Evolutionary conservation across 225 moss, liverwort and hornwort genomes (phyloP), one percentile per base, ranked within the genome.

Genomic region (Bryum argenteum): DNA sequence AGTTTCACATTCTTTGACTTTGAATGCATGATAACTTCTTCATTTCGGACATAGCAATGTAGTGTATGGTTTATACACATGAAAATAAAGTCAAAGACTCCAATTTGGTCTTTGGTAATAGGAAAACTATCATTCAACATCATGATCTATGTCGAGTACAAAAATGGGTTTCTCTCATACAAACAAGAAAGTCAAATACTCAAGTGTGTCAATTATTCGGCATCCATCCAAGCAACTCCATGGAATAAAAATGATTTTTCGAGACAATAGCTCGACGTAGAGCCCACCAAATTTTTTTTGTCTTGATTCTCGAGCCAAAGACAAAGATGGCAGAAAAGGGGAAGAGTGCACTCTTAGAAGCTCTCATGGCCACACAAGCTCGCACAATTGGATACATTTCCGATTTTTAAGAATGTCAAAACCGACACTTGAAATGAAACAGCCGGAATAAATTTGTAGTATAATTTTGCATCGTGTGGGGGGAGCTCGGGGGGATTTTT

Each of bases 281-380:
- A 63, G 19, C 41, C 39, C 26, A 65, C 58, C 40, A 19, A n/a
- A n/a, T n/a, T n/a, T 9, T 6, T 11, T 33, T 57, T 58, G 51
- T 24, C 48, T 23, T 0, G 0, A 0, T 13, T 11, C 2, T 0
- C 0, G 38, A 13, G 14, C 10, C 2, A 1, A 18, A 63, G 16
- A 69, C 6, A 70, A 77, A 1, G 6, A 2, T 24, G 24, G 14
- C 6, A 57, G n/a, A n/a, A n/a, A 5, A 58, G 1, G 40, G 13
- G 2, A 66, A 66, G 43, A 71, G 43, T 53, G 43, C n/a, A 61
- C 33, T 26, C 58, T 77, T 76, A 54, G 5, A 22, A n/a, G 52
- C 28, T 24, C 20, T 9, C 0, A 0, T 21, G 9, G 33, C 28
- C 51, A 65, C 66, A 51, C 53, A 52, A 71, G 52, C 42, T 0